Evolutionary conservation across 768 basidiomycete species (phyloP).

Genomic region (Chiua virens): DNA sequence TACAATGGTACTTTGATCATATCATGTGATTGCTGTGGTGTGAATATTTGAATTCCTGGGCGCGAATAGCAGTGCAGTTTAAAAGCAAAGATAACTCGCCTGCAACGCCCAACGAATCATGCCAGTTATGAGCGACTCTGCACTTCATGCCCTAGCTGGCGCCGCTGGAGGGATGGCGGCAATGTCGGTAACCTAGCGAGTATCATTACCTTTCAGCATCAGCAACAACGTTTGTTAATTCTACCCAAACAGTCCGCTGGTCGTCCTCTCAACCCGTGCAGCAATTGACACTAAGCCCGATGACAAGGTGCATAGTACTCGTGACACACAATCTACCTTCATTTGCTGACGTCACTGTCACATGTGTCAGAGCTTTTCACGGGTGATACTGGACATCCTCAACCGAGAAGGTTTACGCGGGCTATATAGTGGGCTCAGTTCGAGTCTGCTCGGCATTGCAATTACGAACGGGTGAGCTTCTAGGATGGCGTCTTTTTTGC

Average conservation of each 20-base stretch:
- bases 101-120: background rate
- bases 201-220: slow-evolving; percentile 2
- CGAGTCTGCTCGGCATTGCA: slow-evolving; percentile 86
- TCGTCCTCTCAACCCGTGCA: slow-evolving; percentile 89
- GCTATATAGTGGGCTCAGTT: slow-evolving; percentile 83
- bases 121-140: slow-evolving; percentile 68
- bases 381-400: slow-evolving; percentile 72
- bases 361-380: slow-evolving; percentile 52
- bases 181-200: slow-evolving; percentile 89
- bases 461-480: slow-evolving; percentile 81
- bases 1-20: background rate
- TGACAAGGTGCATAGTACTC: slow-evolving; percentile 65
- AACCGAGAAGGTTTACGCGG: slow-evolving; percentile 82
- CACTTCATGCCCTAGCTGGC: slow-evolving; percentile 86
- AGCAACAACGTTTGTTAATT: background rate
- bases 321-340: background rate
- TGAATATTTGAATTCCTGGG: background rate
- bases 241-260: slow-evolving; percentile 64
- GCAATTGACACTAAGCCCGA: slow-evolving; percentile 86
- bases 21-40: slow-evolving; percentile 19
- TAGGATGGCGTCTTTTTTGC: slow-evolving; percentile 6
- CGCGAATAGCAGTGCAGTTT: no score
- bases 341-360: background rate
- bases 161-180: slow-evolving; percentile 88
- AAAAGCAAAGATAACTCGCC: no score